phyloP scores from a whole-genome alignment of 208 protist genomes.

The Acanthamoeba lenticulata region DNA sequence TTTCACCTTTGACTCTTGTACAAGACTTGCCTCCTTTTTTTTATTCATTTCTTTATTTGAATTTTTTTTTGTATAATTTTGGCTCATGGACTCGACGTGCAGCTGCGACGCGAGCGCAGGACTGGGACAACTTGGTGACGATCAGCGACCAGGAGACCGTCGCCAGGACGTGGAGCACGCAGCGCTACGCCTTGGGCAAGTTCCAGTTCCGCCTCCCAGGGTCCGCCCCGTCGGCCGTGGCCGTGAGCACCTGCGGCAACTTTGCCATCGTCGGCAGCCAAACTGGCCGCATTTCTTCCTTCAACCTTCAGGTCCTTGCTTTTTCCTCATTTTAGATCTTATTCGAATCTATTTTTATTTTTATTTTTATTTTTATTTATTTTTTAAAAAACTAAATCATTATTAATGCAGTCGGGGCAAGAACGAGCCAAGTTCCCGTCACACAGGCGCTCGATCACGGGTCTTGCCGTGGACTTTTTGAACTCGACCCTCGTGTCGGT shows the following conservation, averaged over 20 bases:
- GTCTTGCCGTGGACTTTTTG: slow-evolving; percentile 66
- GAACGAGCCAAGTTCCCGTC: background rate
- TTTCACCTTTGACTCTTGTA: slow-evolving; percentile 64
- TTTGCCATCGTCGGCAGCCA: slow-evolving; percentile 68
- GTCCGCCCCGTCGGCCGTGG: too few species aligned
- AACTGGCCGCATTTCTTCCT: slow-evolving; percentile 58
- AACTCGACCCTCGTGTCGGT: slow-evolving; percentile 68
- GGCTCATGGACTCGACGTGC: background rate
- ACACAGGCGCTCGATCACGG: slow-evolving; percentile 18
- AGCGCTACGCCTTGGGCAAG: slow-evolving; percentile 26
- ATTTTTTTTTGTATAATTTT: background rate
- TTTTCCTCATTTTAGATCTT: too few species aligned
- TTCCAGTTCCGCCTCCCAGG: background rate
- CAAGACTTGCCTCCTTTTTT: background rate
- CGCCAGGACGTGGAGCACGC: slow-evolving; percentile 57
- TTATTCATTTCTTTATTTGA: background rate
- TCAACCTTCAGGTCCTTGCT: slow-evolving; percentile 72
- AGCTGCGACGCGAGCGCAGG: slow-evolving; percentile 39
- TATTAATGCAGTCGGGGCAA: background rate
- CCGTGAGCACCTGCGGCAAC: slow-evolving; percentile 72
- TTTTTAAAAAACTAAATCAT: background rate
- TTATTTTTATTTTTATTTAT: background rate
- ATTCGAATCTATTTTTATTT: too few species aligned
- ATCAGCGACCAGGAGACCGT: background rate
- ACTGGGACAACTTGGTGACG: slow-evolving; percentile 72